phyloP scores from a whole-genome alignment of 306 rosid species.

The Quercus bicolor region DNA sequence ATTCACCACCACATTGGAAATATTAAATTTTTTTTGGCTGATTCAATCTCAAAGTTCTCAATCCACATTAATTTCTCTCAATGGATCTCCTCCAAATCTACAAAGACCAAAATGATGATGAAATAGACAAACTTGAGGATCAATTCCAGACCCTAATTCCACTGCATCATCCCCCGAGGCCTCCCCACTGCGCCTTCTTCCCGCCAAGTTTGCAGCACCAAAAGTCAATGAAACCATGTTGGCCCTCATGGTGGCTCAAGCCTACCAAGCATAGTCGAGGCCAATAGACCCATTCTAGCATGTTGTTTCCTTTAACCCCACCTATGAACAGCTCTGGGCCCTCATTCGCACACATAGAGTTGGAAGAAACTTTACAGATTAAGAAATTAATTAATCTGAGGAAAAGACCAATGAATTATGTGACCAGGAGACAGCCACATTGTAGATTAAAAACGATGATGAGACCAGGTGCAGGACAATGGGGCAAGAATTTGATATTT shows the following conservation, averaged over 20 bases:
- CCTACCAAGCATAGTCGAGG: slow-evolving; percentile 27
- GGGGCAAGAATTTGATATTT: too few species aligned
- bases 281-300: slow-evolving; percentile 87
- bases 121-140: slow-evolving; percentile 4
- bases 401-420: too few species aligned
- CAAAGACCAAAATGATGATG: slow-evolving; percentile 44
- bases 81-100: slow-evolving; percentile 77
- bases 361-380: too few species aligned
- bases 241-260: slow-evolving; percentile 54
- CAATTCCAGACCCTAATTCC: slow-evolving; percentile 40
- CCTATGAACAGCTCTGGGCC: slow-evolving; percentile 89
- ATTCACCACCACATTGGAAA: too few species aligned
- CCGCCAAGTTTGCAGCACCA: slow-evolving; percentile 70
- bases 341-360: slow-evolving; percentile 30
- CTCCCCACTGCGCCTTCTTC: slow-evolving; percentile 73
- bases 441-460: too few species aligned
- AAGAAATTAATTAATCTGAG: too few species aligned
- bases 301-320: slow-evolving; percentile 71
- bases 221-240: slow-evolving; percentile 86
- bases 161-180: slow-evolving; percentile 38
- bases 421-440: too few species aligned
- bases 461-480: too few species aligned
- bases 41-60: too few species aligned
- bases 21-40: neutral
- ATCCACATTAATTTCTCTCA: neutral